Evolutionary conservation across 495 filamentous ascomycete genomes (phyloP).

Genomic region (Aspergillus cristatus): DNA sequence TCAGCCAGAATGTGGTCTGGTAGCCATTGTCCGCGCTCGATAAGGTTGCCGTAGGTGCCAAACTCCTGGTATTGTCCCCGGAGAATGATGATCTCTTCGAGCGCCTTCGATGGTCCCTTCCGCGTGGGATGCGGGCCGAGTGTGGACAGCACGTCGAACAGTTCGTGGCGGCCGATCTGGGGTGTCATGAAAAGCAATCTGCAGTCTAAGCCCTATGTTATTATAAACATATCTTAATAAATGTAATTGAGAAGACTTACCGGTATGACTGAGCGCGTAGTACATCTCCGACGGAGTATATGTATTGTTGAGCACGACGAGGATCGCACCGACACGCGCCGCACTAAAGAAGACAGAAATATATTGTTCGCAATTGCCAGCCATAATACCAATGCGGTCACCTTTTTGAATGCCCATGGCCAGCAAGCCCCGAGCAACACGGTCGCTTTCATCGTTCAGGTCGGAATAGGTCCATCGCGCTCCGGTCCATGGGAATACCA

Average conservation of each 20-base stretch:
- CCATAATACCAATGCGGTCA: constrained; percentile 60
- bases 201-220: constrained; percentile 35
- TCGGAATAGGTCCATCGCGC: constrained; percentile 58
- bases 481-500: constrained; percentile 58
- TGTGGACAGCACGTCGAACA: constrained; percentile 42
- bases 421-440: constrained; percentile 49
- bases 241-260: constrained; percentile 24
- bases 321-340: constrained; percentile 53
- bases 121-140: constrained; percentile 34
- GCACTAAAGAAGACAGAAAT: constrained; percentile 61
- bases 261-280: constrained; percentile 55
- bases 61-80: constrained; percentile 41
- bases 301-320: constrained; percentile 64
- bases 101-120: constrained; percentile 18
- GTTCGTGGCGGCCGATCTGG: constrained; percentile 48
- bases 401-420: constrained; percentile 51
- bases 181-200: constrained; percentile 56
- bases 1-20: constrained; percentile 33
- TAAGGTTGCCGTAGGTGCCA: constrained; percentile 42
- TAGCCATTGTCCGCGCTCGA: constrained; percentile 20
- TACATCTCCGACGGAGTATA: constrained; percentile 56
- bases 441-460: constrained; percentile 49
- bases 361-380: constrained; percentile 64
- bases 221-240: constrained; percentile 2
- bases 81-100: constrained; percentile 46